Evolutionary conservation across 768 basidiomycete genomes (phyloP).

Genomic region (Cyclocybe cylindracea): DNA sequence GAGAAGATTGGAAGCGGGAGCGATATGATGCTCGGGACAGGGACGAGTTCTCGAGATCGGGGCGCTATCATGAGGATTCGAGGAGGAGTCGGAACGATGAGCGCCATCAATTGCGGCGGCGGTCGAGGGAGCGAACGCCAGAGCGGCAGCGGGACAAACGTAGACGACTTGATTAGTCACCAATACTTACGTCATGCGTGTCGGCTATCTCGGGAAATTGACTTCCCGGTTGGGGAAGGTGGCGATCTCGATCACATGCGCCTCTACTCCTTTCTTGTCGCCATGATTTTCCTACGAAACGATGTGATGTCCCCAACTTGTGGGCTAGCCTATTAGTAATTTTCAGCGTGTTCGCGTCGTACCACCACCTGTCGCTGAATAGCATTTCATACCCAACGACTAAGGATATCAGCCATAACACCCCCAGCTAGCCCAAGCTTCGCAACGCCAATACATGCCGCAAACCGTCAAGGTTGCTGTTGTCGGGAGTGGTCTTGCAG

Average conservation of each 20-base stretch:
- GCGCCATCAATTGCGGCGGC: constrained; percentile 17
- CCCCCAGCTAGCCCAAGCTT: neutral
- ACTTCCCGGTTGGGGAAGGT: neutral
- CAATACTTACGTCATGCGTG: constrained; percentile 5
- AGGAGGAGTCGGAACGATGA: constrained; percentile 6
- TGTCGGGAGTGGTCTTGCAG: constrained; percentile 73
- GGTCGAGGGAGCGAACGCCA: constrained; percentile 32
- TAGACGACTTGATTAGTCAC: constrained; percentile 50
- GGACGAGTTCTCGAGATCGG: constrained; percentile 13
- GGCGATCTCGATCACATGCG: too few relatives aligned
- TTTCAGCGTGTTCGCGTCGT: too few relatives aligned
- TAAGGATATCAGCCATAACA: too few relatives aligned
- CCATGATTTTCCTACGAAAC: too few relatives aligned
- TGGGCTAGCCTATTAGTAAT: too few relatives aligned
- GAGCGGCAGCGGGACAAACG: constrained; percentile 49
- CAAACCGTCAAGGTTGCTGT: constrained; percentile 63
- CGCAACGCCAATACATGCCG: constrained; percentile 21
- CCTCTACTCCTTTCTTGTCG: too few relatives aligned
- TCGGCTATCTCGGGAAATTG: neutral
- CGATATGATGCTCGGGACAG: neutral
- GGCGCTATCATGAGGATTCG: neutral
- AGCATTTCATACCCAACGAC: neutral
- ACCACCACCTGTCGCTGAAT: too few relatives aligned
- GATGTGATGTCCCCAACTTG: too few relatives aligned
- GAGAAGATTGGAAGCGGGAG: constrained; percentile 2